These are phyloP conservation scores for Hanseniaspora guilliermondii DNA, from an alignment of 805 yeast species.

Conservation along the genomic window DNA sequence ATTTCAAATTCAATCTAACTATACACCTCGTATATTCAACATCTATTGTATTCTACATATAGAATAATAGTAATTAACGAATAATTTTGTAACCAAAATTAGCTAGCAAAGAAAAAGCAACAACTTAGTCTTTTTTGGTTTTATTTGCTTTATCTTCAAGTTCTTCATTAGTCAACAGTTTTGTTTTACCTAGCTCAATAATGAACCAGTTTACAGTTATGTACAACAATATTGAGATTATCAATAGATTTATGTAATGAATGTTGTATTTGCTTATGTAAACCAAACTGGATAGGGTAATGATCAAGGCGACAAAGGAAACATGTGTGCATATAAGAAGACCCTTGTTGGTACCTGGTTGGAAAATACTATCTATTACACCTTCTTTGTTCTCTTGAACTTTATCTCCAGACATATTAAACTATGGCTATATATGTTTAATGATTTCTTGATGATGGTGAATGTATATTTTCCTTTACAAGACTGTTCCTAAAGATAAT, in stretches of 20 bases:
- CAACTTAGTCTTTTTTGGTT: slow-evolving; percentile 17
- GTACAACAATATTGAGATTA: slow-evolving; percentile 59
- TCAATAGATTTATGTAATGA: slow-evolving; percentile 47
- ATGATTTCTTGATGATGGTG: background rate
- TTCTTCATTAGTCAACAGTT: slow-evolving; percentile 25
- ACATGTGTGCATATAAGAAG: slow-evolving; percentile 78
- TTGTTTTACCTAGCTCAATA: slow-evolving; percentile 41
- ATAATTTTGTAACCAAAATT: background rate
- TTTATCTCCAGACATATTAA: background rate
- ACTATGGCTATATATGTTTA: background rate
- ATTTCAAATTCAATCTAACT: background rate
- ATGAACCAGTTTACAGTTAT: slow-evolving; percentile 81
- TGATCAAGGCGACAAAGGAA: slow-evolving; percentile 55
- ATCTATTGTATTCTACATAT: no score
- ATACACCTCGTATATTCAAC: no score
- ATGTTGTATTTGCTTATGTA: slow-evolving; percentile 43
- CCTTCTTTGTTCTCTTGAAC: background rate
- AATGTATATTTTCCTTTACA: background rate
- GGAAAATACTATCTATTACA: slow-evolving; percentile 80
- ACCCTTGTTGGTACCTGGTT: slow-evolving; percentile 89
- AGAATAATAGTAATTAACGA: no score
- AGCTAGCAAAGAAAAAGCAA: background rate
- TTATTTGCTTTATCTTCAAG: slow-evolving; percentile 26
- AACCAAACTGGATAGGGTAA: slow-evolving; percentile 46
- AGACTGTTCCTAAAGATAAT: no score